phyloP scores from a whole-genome alignment of 2,329 filamentous ascomycete genomes.

The Meredithiella fracta region DNA sequence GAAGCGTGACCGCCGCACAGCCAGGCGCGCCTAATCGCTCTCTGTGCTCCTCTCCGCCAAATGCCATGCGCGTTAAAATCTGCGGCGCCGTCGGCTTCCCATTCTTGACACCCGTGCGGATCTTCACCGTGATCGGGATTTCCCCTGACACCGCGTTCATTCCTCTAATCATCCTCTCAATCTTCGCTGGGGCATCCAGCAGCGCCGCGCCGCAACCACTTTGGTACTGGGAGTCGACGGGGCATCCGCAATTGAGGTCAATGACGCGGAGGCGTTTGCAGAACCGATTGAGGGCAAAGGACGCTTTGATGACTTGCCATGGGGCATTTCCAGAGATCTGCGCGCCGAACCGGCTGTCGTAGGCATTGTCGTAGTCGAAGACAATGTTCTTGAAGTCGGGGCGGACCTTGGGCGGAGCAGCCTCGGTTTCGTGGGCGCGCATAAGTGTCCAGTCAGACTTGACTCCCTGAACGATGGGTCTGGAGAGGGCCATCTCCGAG shows the following conservation, averaged over 20 bases:
- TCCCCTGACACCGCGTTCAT: conserved; percentile 91
- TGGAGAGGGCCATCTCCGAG: conserved; percentile 92
- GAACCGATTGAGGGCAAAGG: conserved; percentile 60
- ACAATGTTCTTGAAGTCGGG: conserved; percentile 30
- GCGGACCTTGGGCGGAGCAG: conserved; percentile 51
- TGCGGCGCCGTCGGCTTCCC: conserved; percentile 63
- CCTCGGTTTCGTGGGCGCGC: conserved; percentile 78
- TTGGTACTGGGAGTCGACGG: conserved; percentile 85
- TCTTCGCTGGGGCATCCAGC: conserved; percentile 70
- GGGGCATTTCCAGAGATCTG: conserved; percentile 89
- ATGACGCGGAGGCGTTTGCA: conserved; percentile 77
- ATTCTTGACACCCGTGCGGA: conserved; percentile 77
- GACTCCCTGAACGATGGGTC: conserved; percentile 76
- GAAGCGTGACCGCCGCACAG: conserved; percentile 86
- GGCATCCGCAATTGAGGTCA: conserved; percentile 92
- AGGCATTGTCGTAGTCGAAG: conserved; percentile 65
- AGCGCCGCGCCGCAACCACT: conserved; percentile 79
- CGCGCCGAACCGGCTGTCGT: conserved; percentile 75
- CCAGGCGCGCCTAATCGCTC: conserved; percentile 59
- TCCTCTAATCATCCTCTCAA: conserved; percentile 86
- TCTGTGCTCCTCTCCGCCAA: conserved; percentile 58
- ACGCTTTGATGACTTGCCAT: conserved; percentile 76
- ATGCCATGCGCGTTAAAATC: conserved; percentile 64
- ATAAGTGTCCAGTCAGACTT: conserved; percentile 90
- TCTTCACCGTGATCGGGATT: conserved; percentile 85